Evolutionary conservation across 495 filamentous ascomycete genomes (phyloP).

Genomic region (Tetracladium setigerum): DNA sequence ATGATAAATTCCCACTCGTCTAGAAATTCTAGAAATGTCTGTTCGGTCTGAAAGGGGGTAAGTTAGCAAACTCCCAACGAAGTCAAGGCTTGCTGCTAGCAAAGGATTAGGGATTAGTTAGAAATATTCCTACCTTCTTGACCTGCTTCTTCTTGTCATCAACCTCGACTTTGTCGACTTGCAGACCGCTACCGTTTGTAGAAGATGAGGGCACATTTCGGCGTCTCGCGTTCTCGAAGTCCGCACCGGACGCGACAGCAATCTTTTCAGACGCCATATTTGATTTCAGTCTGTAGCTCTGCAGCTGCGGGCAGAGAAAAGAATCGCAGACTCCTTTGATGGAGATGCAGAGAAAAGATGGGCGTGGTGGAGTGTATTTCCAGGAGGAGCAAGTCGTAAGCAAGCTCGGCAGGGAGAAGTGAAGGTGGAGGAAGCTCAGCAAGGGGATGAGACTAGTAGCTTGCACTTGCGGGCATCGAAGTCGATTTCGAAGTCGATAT

Average conservation of each 20-base stretch:
- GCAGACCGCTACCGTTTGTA: slow-evolving; percentile 6
- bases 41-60: slow-evolving; percentile 15
- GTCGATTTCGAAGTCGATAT: too few species aligned
- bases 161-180: slow-evolving; percentile 25
- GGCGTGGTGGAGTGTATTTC: too few species aligned
- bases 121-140: slow-evolving; percentile 44
- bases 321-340: too few species aligned
- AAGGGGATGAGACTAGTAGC: too few species aligned
- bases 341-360: too few species aligned
- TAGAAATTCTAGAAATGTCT: slow-evolving; percentile 53
- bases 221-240: slow-evolving; percentile 53
- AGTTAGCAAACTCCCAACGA: not conserved
- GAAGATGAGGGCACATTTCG: slow-evolving; percentile 56
- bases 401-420: too few species aligned
- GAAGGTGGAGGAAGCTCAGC: too few species aligned
- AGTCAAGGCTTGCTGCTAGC: not conserved
- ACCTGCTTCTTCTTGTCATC: slow-evolving; percentile 58
- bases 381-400: too few species aligned
- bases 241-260: slow-evolving; percentile 57
- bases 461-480: too few species aligned
- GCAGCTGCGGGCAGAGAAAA: not conserved
- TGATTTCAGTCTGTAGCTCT: too few species aligned
- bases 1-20: slow-evolving; percentile 80
- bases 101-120: not conserved
- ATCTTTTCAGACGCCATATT: slow-evolving; percentile 44